These are phyloP conservation scores for Coniochaeta hoffmannii DNA, from an alignment of 2,329 filamentous ascomycete species.

Conservation along the genomic window DNA sequence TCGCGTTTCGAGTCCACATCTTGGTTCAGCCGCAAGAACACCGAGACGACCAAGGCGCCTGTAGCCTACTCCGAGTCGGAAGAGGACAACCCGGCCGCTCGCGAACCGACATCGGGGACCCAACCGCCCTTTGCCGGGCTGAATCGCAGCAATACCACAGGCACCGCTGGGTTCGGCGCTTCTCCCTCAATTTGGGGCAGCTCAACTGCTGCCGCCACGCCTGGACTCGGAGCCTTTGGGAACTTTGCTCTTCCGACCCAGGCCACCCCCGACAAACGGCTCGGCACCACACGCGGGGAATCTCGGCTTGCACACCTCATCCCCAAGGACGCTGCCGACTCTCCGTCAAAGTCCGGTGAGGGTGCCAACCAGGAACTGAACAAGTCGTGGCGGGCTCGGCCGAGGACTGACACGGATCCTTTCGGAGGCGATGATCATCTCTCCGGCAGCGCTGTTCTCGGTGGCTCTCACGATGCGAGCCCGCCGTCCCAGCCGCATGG, in stretches of 20 bases:
- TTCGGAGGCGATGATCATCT: conserved; percentile 60
- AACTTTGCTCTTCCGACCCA: conserved; percentile 68
- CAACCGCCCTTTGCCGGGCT: conserved; percentile 38
- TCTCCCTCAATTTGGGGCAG: conserved; percentile 37
- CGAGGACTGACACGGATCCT: conserved; percentile 67
- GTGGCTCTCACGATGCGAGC: conserved; percentile 66
- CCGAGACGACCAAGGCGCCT: conserved; percentile 45
- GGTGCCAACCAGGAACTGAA: conserved; percentile 31
- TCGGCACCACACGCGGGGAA: conserved; percentile 62
- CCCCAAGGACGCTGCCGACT: conserved; percentile 68
- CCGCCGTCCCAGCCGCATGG: conserved; percentile 26
- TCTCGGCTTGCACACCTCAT: conserved; percentile 84
- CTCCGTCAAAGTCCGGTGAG: conserved; percentile 43
- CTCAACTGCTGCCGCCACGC: conserved; percentile 47
- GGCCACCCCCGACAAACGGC: conserved; percentile 63
- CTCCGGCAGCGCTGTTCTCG: conserved; percentile 65
- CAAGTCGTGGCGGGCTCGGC: conserved; percentile 50
- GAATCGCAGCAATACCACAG: conserved; percentile 47
- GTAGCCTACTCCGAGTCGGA: conserved; percentile 42
- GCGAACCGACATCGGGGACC: conserved; percentile 20
- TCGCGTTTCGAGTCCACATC: conserved; percentile 54
- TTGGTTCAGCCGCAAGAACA: conserved; percentile 46
- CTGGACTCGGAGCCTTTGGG: conserved; percentile 79
- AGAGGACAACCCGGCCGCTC: conserved; percentile 28
- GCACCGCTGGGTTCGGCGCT: conserved; percentile 35